phyloP scores from a whole-genome alignment of 2,329 filamentous ascomycete genomes.

The Clathrospora elynae region DNA sequence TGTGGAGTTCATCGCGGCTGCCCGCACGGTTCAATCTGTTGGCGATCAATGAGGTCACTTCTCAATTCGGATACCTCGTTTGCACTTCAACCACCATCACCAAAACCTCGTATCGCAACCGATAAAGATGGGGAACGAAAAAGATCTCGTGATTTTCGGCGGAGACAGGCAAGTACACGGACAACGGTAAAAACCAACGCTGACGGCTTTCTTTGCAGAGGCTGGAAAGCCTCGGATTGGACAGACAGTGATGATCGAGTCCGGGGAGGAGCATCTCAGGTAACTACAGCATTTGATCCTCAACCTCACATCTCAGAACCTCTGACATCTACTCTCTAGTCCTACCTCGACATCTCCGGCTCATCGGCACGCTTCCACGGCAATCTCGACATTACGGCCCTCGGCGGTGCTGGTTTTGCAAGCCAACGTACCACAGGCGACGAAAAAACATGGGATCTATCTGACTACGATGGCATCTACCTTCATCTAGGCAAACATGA shows the following conservation, averaged over 20 bases:
- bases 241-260: conserved; percentile 75
- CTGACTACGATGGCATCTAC: conserved; percentile 64
- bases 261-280: conserved; percentile 71
- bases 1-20: not conserved
- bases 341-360: conserved; percentile 51
- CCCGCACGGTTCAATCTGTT: conserved; percentile 9
- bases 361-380: conserved; percentile 65
- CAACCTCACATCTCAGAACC: conserved; percentile 1
- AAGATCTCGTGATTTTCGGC: conserved; percentile 37
- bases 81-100: conserved; percentile 1
- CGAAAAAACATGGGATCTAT: conserved; percentile 66
- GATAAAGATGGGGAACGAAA: conserved; percentile 25
- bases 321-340: conserved; percentile 45
- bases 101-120: conserved; percentile 1
- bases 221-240: conserved; percentile 67
- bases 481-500: conserved; percentile 61
- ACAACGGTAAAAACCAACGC: not conserved
- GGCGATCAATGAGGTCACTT: conserved; percentile 17
- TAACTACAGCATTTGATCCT: conserved; percentile 48
- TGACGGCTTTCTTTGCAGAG: conserved; percentile 48
- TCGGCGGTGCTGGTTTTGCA: conserved; percentile 82
- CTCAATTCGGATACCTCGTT: conserved; percentile 5
- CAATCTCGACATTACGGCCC: conserved; percentile 71
- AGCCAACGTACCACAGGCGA: conserved; percentile 71
- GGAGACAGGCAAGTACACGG: conserved; percentile 31